Evolutionary conservation across 495 filamentous ascomycete species (phyloP).

Genomic region (Tuber microsphaerosporum): DNA sequence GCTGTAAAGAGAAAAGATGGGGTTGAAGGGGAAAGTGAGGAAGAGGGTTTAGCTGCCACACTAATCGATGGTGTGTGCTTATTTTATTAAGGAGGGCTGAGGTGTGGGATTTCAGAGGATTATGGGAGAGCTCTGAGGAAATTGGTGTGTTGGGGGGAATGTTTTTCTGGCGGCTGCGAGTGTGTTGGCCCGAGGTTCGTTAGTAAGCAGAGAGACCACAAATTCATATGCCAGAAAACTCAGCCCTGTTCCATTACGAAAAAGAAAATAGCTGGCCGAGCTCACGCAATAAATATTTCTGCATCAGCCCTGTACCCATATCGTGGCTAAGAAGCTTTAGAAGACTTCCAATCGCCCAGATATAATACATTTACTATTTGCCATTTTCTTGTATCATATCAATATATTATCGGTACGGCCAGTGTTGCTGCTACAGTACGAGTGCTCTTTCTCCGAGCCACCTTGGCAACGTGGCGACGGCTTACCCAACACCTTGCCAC

Average conservation of each 20-base stretch:
- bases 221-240: not conserved
- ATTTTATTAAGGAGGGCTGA: not conserved
- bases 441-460: not conserved
- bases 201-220: constrained; percentile 26
- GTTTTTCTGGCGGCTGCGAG: constrained; percentile 23
- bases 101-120: constrained; percentile 5
- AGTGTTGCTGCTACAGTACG: no score
- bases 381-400: no score
- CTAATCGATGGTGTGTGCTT: not conserved
- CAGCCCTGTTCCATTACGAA: not conserved
- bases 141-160: constrained; percentile 34
- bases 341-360: not conserved
- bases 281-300: not conserved
- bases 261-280: not conserved
- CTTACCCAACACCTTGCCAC: not conserved
- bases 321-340: not conserved
- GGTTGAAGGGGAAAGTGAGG: not conserved
- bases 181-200: constrained; percentile 35
- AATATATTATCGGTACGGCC: no score
- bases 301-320: not conserved
- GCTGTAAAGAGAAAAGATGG: constrained; percentile 6
- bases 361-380: not conserved
- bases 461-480: not conserved
- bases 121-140: constrained; percentile 18
- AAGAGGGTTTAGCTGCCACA: not conserved